Evolutionary conservation across 805 yeast species (phyloP).

Genomic region (Wickerhamomyces rabaulensis): DNA sequence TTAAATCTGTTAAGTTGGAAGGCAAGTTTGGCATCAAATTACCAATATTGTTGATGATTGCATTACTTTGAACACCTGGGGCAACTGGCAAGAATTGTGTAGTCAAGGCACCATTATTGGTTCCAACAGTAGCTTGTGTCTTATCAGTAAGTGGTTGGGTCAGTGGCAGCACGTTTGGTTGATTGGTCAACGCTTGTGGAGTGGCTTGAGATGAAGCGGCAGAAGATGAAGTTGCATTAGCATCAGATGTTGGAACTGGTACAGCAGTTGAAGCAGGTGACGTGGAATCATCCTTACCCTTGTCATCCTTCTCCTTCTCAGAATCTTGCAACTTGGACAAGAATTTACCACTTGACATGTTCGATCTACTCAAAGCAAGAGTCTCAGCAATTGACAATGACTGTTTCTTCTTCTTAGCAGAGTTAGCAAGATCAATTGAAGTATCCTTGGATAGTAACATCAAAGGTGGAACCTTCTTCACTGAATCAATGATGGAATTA

Average conservation of each 20-base stretch:
- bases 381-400: constrained; percentile 55
- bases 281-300: neutral
- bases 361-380: constrained; percentile 46
- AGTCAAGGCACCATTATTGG: neutral
- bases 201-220: neutral
- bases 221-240: neutral
- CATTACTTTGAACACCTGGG: constrained; percentile 14
- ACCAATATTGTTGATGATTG: constrained; percentile 18
- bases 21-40: constrained; percentile 21
- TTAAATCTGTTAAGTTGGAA: constrained; percentile 16
- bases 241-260: neutral
- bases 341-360: constrained; percentile 32
- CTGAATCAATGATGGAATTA: constrained; percentile 16
- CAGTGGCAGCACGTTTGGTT: neutral
- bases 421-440: constrained; percentile 21
- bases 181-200: neutral
- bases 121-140: neutral
- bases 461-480: constrained; percentile 18
- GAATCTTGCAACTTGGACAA: constrained; percentile 21
- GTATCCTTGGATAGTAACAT: constrained; percentile 22
- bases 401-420: constrained; percentile 20
- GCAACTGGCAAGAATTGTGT: constrained; percentile 11
- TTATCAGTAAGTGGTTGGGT: neutral
- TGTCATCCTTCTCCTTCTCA: constrained; percentile 3
- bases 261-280: neutral